phyloP scores from a whole-genome alignment of 179 eudicot species.

The Corrigiola litoralis region DNA sequence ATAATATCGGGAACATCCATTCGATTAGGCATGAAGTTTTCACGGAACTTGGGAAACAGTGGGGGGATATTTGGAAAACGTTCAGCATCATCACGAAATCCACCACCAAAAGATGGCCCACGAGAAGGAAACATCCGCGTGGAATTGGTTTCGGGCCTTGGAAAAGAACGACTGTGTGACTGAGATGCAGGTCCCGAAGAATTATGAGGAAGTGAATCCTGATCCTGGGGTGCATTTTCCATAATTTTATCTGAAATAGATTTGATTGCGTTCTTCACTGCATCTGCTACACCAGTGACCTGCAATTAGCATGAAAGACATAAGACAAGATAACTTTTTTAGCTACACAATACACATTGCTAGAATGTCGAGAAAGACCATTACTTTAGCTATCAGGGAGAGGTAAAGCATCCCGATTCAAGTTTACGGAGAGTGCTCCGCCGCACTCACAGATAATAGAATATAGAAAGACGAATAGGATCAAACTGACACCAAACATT shows the following conservation, averaged over 20 bases:
- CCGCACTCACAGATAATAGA: no score
- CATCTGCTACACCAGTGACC: constrained; percentile 65
- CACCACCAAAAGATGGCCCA: constrained; percentile 39
- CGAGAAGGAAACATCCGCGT: constrained; percentile 33
- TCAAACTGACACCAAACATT: not conserved
- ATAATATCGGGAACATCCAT: constrained; percentile 50
- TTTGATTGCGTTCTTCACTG: constrained; percentile 68
- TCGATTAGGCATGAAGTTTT: constrained; percentile 39
- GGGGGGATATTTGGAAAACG: constrained; percentile 25
- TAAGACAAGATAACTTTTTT: not conserved
- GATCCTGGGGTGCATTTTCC: constrained; percentile 45
- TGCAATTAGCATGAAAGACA: constrained; percentile 30
- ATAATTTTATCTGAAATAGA: constrained; percentile 61
- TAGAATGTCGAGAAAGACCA: not conserved
- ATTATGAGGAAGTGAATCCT: constrained; percentile 44
- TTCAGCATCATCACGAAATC: constrained; percentile 42
- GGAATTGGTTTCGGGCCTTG: constrained; percentile 40
- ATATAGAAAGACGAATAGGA: not conserved
- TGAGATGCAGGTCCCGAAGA: constrained; percentile 40
- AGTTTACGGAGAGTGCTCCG: no score
- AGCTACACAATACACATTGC: not conserved
- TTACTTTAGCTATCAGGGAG: no score
- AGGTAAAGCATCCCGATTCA: no score
- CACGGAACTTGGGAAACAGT: constrained; percentile 32
- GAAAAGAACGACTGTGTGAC: constrained; percentile 30